Conservation (phyloP, 2,329 filamentous ascomycete genomes). For the Monosporascus sp. region DNA sequence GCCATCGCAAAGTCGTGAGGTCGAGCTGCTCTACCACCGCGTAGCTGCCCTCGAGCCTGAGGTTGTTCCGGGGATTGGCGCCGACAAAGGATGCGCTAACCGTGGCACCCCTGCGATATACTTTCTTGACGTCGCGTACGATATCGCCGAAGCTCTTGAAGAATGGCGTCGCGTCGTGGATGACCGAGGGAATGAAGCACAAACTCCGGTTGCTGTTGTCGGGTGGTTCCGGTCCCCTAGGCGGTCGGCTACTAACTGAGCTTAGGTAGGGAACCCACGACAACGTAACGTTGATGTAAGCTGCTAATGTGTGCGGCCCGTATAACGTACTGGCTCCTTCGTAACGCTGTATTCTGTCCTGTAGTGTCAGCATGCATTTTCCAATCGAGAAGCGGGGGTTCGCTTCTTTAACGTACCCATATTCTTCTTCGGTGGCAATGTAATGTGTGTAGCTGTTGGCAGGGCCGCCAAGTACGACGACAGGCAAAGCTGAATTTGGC, state of each 20-base stretch:
- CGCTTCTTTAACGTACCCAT: conserved; percentile 38
- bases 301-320: conserved; percentile 77
- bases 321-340: conserved; percentile 88
- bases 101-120: conserved; percentile 52
- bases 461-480: conserved; percentile 83
- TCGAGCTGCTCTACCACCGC: conserved; percentile 65
- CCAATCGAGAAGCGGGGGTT: conserved; percentile 3
- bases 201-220: conserved; percentile 72
- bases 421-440: conserved; percentile 75
- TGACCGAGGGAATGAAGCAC: conserved; percentile 73
- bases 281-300: conserved; percentile 77
- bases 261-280: conserved; percentile 63
- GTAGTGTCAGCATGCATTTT: conserved; percentile 27
- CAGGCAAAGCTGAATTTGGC: conserved; percentile 39
- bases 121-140: conserved; percentile 43
- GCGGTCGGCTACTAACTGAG: conserved; percentile 32
- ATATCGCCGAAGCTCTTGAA: conserved; percentile 68
- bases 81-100: conserved; percentile 70
- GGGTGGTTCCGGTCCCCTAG: conserved; percentile 58
- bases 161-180: conserved; percentile 62
- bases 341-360: conserved; percentile 68
- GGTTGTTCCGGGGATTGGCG: conserved; percentile 83
- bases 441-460: conserved; percentile 89
- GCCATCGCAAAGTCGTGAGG: conserved; percentile 45
- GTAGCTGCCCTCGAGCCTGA: conserved; percentile 72